These are phyloP conservation scores for Curvularia sp. DNA, from an alignment of 2,329 filamentous ascomycete genomes.

Conservation along the genomic window DNA sequence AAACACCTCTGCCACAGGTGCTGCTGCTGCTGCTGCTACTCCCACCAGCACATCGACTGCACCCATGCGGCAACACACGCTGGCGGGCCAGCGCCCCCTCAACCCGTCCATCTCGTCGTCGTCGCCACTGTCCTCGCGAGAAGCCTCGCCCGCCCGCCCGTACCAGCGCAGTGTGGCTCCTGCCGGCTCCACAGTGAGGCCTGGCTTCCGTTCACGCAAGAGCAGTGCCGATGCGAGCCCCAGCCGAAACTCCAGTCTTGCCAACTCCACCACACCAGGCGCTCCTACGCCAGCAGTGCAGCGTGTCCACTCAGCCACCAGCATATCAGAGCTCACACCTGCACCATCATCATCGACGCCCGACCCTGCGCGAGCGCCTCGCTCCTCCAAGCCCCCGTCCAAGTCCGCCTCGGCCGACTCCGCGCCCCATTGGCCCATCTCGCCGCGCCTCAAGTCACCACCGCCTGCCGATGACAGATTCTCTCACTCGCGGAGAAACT, in stretches of 20 bases:
- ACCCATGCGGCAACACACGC: conserved; percentile 36
- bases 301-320: conserved; percentile 72
- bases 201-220: conserved; percentile 52
- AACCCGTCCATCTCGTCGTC: conserved; percentile 49
- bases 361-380: conserved; percentile 66
- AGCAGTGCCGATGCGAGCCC: conserved; percentile 56
- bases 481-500: conserved; percentile 55
- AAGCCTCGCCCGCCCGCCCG: conserved; percentile 55
- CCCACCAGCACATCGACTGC: conserved; percentile 17
- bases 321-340: conserved; percentile 69
- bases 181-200: conserved; percentile 29
- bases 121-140: conserved; percentile 56
- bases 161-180: conserved; percentile 36
- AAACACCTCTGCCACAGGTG: neutral
- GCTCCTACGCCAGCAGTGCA: conserved; percentile 64
- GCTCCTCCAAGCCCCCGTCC: conserved; percentile 48
- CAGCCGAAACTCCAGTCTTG: conserved; percentile 47
- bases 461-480: conserved; percentile 56
- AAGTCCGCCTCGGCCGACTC: conserved; percentile 54
- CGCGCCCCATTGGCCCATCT: conserved; percentile 76
- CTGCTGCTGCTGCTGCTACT: conserved; percentile 23
- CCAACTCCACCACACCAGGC: conserved; percentile 53
- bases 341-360: conserved; percentile 60
- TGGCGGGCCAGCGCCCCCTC: conserved; percentile 38
- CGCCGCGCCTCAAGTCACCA: conserved; percentile 78